Base-by-base conservation (phyloP, 2,329 filamentous ascomycete species). In the Xylariaceae sp. region DNA sequence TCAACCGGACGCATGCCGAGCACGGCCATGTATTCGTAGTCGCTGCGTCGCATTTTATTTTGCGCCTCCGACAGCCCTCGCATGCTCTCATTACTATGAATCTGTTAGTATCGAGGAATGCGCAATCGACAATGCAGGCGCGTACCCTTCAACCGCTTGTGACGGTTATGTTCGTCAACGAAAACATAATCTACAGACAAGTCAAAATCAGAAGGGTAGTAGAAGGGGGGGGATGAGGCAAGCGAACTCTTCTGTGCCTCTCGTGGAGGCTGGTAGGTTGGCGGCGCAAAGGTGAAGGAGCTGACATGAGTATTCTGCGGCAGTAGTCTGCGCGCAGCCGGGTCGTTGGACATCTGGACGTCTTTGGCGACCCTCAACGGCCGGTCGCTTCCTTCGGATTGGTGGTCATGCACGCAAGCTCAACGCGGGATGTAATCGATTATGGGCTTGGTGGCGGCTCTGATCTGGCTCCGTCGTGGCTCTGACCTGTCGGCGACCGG, bases 11-110 rank as follows among this genome's bases (percentile, higher is more conserved):
- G 65, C 92, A 98, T 27, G 93, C 89, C 33, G 91, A 93, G 67
- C 92, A 97, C 22, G 93, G 93, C 92, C 93, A 97, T 29, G 89
- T 90, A 66, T 97, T 96, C 33, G 91, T 96, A 12, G 92, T 95
- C 17, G 92, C 92, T 42, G 92, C 90, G 71, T 97, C 93, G 70
- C 92, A 98, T 67, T 95, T 95, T 65, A 98, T 98, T 69, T 98
- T 98, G 61, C 92, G 82, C 68, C 90, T 85, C 51, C 92, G 81
- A 64, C 92, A 97, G 49, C 92, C 92, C 70, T 96, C 92, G 67
- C 92, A 97, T 45, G 92, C 93, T 73, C 93, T 85, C 90, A 95
- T 96, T 42, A 96, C 92, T 94, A 54, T 40, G 38, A 39, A 32
- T 39, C 33, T n/a, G 50, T 62, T 55, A 59, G 56, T 43, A 49